Evolutionary conservation across 2,329 filamentous ascomycete genomes (phyloP).

Genomic region (Emmonsiellopsis sp.): DNA sequence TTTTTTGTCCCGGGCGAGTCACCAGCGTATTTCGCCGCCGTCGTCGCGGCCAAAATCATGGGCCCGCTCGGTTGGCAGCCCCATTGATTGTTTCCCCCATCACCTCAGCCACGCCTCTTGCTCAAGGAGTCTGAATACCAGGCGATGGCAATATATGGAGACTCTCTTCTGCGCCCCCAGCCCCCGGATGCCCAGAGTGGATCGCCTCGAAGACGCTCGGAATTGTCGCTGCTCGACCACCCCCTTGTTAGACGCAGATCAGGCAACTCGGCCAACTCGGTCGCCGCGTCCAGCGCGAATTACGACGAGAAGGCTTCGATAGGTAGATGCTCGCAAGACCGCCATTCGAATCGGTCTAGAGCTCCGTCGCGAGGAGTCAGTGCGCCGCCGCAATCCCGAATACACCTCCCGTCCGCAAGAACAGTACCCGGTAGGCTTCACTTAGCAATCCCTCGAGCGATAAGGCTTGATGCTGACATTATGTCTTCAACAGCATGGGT

Average conservation of each 20-base stretch:
- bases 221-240: slow-evolving; percentile 8
- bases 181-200: slow-evolving; percentile 2
- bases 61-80: background rate
- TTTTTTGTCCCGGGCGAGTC: background rate
- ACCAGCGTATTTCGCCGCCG: slow-evolving; percentile 7
- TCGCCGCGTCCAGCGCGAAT: slow-evolving; percentile 7
- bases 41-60: slow-evolving; percentile 2
- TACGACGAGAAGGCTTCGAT: slow-evolving; percentile 7
- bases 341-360: background rate
- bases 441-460: background rate
- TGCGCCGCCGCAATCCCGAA: background rate
- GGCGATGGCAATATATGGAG: slow-evolving; percentile 5
- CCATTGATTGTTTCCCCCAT: background rate
- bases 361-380: background rate
- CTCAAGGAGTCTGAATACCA: background rate
- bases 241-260: slow-evolving; percentile 10
- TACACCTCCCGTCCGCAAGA: background rate
- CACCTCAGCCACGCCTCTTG: background rate
- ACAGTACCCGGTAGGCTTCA: slow-evolving; percentile 4
- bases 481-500: slow-evolving; percentile 12
- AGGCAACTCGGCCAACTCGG: slow-evolving; percentile 6
- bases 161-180: slow-evolving; percentile 1
- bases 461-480: background rate
- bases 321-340: background rate
- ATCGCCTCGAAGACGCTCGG: slow-evolving; percentile 6